Evolutionary conservation across 164 flowering plant genomes (phyloP).

Genomic region (Saururus chinensis): DNA sequence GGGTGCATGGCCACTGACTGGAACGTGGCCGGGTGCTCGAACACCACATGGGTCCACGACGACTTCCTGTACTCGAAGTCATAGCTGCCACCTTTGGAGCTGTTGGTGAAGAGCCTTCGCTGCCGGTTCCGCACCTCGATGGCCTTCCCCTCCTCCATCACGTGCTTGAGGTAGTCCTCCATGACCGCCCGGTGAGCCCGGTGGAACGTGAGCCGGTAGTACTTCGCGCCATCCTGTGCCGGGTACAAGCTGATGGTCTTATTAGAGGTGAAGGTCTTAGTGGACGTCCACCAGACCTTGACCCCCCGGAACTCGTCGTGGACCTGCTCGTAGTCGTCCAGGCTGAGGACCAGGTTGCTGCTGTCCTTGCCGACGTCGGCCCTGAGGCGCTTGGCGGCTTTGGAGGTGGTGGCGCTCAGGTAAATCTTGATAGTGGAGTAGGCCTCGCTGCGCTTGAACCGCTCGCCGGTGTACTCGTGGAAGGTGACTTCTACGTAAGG

Average conservation of each 20-base stretch:
- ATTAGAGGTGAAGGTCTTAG: slow-evolving; percentile 6
- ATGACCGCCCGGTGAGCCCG: slow-evolving; percentile 9
- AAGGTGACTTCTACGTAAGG: slow-evolving; percentile 30
- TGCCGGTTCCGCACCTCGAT: slow-evolving; percentile 24
- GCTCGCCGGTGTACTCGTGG: slow-evolving; percentile 14
- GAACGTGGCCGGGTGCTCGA: slow-evolving; percentile 11
- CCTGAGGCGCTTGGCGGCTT: slow-evolving; percentile 36
- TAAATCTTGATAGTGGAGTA: slow-evolving; percentile 41
- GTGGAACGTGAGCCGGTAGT: slow-evolving; percentile 37
- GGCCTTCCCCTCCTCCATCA: slow-evolving; percentile 35
- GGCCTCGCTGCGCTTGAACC: slow-evolving; percentile 38
- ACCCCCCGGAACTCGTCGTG: slow-evolving; percentile 37
- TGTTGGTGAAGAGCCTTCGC: not conserved
- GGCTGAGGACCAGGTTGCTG: slow-evolving; percentile 28
- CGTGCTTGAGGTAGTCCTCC: slow-evolving; percentile 29
- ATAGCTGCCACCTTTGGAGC: not conserved
- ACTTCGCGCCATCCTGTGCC: slow-evolving; percentile 20
- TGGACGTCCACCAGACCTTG: slow-evolving; percentile 34
- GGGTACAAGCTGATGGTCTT: slow-evolving; percentile 12
- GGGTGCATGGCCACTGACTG: slow-evolving; percentile 8
- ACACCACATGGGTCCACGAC: slow-evolving; percentile 1
- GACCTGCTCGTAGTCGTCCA: slow-evolving; percentile 24
- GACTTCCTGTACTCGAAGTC: not conserved
- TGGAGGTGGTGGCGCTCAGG: slow-evolving; percentile 31
- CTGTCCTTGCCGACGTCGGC: slow-evolving; percentile 30